These are phyloP conservation scores for Gryganskiella cystojenkinii DNA, from an alignment of 192 early-diverging fungal genomes.

Conservation along the genomic window DNA sequence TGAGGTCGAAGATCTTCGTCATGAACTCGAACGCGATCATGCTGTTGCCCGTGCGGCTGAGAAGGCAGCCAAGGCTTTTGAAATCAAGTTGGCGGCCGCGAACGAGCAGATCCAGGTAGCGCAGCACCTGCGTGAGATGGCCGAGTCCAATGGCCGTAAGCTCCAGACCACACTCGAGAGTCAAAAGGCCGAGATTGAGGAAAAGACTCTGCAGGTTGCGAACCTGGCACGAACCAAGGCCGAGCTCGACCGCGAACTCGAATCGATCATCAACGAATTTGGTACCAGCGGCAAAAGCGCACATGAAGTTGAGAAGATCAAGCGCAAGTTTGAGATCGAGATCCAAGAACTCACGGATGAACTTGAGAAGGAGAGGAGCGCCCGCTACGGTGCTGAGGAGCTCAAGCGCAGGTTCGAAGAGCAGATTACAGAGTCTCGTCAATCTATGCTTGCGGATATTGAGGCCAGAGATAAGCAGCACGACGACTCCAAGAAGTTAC, in stretches of 20 bases:
- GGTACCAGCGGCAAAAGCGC: constrained; percentile 79
- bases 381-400: constrained; percentile 71
- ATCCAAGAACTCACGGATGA: constrained; percentile 68
- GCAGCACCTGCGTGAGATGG: constrained; percentile 64
- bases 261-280: constrained; percentile 74
- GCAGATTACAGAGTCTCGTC: constrained; percentile 76
- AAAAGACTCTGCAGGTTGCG: constrained; percentile 61
- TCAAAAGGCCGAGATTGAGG: constrained; percentile 69
- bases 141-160: constrained; percentile 69
- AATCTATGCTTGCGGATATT: constrained; percentile 69
- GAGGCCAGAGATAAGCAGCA: constrained; percentile 74
- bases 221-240: constrained; percentile 69
- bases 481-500: constrained; percentile 78
- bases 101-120: constrained; percentile 69
- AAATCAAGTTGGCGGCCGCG: constrained; percentile 62
- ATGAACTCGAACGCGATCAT: constrained; percentile 83
- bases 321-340: constrained; percentile 68
- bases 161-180: constrained; percentile 68
- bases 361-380: constrained; percentile 71
- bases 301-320: constrained; percentile 78
- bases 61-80: constrained; percentile 66
- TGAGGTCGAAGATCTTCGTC: constrained; percentile 81
- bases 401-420: constrained; percentile 72
- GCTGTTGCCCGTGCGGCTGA: constrained; percentile 73
- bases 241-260: constrained; percentile 75